These are phyloP conservation scores for Leucocoprinus birnbaumii DNA, from an alignment of 768 basidiomycete genomes.

Conservation along the genomic window DNA sequence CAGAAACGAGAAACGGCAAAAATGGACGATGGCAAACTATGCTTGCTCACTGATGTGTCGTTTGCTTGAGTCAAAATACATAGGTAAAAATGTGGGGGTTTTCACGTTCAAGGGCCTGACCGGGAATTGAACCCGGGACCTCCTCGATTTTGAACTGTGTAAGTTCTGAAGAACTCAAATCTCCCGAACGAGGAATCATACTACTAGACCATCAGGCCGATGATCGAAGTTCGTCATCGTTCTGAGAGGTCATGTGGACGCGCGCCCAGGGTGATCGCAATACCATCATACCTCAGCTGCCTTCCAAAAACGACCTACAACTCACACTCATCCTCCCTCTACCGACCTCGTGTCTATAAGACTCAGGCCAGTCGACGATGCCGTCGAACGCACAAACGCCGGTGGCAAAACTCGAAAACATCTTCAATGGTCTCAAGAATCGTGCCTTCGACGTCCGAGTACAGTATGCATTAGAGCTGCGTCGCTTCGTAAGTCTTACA, in stretches of 20 bases:
- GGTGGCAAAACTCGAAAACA: constrained; percentile 55
- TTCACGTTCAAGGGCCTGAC: constrained; percentile 71
- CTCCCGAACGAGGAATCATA: constrained; percentile 65
- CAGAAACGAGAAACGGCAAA: too few relatives aligned
- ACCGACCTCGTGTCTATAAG: neutral
- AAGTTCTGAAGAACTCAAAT: neutral
- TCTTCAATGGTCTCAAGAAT: constrained; percentile 66
- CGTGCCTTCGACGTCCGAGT: constrained; percentile 61
- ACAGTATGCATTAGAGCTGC: constrained; percentile 69
- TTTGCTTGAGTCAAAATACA: too few relatives aligned
- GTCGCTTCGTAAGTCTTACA: constrained; percentile 56
- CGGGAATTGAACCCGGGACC: constrained; percentile 87
- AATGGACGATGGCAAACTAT: too few relatives aligned
- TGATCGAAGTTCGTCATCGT: neutral
- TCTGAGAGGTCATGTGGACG: neutral
- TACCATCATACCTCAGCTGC: neutral
- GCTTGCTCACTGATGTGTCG: too few relatives aligned
- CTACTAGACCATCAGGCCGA: constrained; percentile 39
- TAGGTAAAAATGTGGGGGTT: too few relatives aligned
- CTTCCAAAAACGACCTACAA: neutral
- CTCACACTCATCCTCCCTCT: neutral
- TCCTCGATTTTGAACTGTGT: constrained; percentile 47
- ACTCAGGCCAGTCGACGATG: neutral
- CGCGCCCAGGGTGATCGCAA: neutral
- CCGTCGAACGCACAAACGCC: constrained; percentile 47